Evolutionary conservation across 1,139 yeast species (phyloP), one percentile per base, ranked within the genome.

Genomic region (Zygoascus hellenicus): DNA sequence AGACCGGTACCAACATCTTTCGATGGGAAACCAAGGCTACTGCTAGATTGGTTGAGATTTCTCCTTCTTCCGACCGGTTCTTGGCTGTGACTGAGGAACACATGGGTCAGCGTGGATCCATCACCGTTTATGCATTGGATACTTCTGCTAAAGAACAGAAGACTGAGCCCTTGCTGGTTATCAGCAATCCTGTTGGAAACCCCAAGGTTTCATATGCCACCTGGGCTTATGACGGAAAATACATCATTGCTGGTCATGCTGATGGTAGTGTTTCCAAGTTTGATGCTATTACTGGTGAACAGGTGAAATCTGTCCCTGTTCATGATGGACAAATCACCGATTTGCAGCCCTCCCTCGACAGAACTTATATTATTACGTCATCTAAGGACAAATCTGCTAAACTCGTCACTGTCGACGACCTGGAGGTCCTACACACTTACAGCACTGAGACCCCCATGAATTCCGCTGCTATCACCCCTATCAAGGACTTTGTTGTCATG

Each of bases 361-460:
- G 72, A 63, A 81, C 96, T 16, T 94, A 92, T 68, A 87, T 92
- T 67, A 79, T 94, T 64, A 89, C 97, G 16, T 75, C 97, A 3
- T 88, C 97, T 47, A 88, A 92, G 70, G 99, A 92, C 72, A 87
- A 89, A 71, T 76, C 83, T 51, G 85, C 97, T n/a, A 74, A 78
- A 54, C 73, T 94, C 56, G 73, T 85, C 49, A 94, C 87, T 62
- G 86, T 85, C 40, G 95, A 86, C 56, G 76, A 83, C 40, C 75
- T 92, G 54, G 77, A 81, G 54, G 66, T 82, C 48, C 69, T 87
- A 67, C 89, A 90, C 70, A 81, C 80, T 26, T 92, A 76, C 68
- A 78, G 76, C 60, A 84, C 96, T 7, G 97, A 89, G 66, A 90
- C 96, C 45, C 97, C 98, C 50, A 78, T 94, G 77, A 94, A 94